A percentile compares a stretch with the other conserved stretches of the same genome.
phyloP scores from a whole-genome alignment of 352 stramenopile genomes.

The Pythium coloratum region DNA sequence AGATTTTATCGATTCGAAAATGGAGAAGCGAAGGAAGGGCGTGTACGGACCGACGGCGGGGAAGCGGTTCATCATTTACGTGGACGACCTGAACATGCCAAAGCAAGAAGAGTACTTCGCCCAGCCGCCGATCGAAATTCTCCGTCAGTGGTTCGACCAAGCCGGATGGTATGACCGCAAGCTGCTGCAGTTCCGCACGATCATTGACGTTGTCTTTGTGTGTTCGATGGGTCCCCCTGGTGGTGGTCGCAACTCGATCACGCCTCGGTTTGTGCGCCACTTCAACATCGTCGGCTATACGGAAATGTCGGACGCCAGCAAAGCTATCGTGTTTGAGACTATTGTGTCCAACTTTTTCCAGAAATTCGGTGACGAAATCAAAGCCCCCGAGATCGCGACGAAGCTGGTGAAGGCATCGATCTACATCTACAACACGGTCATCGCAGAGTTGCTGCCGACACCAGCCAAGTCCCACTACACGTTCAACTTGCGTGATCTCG shows the following conservation, averaged over 20 bases:
- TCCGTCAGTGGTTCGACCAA: slow-evolving; percentile 95
- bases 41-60: slow-evolving; percentile 91
- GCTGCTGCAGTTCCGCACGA: slow-evolving; percentile 86
- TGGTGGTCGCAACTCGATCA: slow-evolving; percentile 80
- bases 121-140: slow-evolving; percentile 94
- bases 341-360: slow-evolving; percentile 76
- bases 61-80: slow-evolving; percentile 92
- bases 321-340: slow-evolving; percentile 80
- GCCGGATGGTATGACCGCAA: slow-evolving; percentile 95
- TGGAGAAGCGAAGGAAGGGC: slow-evolving; percentile 92
- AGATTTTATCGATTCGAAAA: slow-evolving; percentile 93
- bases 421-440: slow-evolving; percentile 85
- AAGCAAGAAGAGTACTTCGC: slow-evolving; percentile 94
- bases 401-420: slow-evolving; percentile 76
- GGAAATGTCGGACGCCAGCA: slow-evolving; percentile 82
- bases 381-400: slow-evolving; percentile 43
- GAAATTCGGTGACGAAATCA: slow-evolving; percentile 72
- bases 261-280: slow-evolving; percentile 71
- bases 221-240: slow-evolving; percentile 83
- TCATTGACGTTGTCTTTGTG: slow-evolving; percentile 90
- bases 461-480: slow-evolving; percentile 87
- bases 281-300: slow-evolving; percentile 89
- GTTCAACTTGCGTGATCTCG: slow-evolving; percentile 88
- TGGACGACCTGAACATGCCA: slow-evolving; percentile 96
- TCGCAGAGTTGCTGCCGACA: slow-evolving; percentile 75